phyloP scores from a whole-genome alignment of 768 basidiomycete species.

The Crassisporium funariophilum region DNA sequence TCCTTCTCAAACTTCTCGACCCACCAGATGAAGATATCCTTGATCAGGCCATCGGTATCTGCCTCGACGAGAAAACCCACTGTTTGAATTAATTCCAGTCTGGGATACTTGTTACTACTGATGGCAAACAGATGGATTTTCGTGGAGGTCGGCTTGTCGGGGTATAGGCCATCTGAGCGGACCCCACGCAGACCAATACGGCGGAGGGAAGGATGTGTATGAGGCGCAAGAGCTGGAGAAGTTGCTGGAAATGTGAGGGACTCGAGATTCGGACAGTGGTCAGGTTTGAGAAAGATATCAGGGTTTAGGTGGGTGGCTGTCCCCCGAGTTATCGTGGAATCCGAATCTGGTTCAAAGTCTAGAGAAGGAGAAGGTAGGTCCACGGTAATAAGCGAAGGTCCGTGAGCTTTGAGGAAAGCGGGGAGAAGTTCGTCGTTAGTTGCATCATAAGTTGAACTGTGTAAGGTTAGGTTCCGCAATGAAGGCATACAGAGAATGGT shows the following conservation, averaged over 20 bases:
- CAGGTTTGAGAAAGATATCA: conserved; percentile 43
- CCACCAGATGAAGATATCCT: conserved; percentile 59
- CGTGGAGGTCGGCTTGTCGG: conserved; percentile 37
- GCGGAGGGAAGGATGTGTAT: conserved; percentile 39
- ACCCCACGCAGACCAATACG: conserved; percentile 50
- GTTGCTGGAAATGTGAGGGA: conserved; percentile 44
- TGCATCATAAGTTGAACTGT: conserved; percentile 26
- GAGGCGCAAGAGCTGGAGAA: conserved; percentile 31
- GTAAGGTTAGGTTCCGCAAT: conserved; percentile 44
- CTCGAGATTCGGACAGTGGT: conserved; percentile 46
- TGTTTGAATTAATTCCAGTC: conserved; percentile 47
- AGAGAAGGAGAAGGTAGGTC: conserved; percentile 41
- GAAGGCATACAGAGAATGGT: conserved; percentile 42
- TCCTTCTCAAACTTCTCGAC: conserved; percentile 50
- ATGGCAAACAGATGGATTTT: conserved; percentile 46
- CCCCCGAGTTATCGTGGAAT: conserved; percentile 24
- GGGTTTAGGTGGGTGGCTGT: conserved; percentile 38
- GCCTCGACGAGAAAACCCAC: conserved; percentile 51
- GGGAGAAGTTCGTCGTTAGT: conserved; percentile 26
- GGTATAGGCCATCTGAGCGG: conserved; percentile 44
- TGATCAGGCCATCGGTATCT: conserved; percentile 41
- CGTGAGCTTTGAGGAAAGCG: conserved; percentile 44
- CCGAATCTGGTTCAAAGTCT: conserved; percentile 36
- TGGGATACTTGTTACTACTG: conserved; percentile 43
- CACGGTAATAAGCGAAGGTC: conserved; percentile 37